Conservation (phyloP, 176 grass and related monocot genomes). For the Aegilops longissima region DNA sequence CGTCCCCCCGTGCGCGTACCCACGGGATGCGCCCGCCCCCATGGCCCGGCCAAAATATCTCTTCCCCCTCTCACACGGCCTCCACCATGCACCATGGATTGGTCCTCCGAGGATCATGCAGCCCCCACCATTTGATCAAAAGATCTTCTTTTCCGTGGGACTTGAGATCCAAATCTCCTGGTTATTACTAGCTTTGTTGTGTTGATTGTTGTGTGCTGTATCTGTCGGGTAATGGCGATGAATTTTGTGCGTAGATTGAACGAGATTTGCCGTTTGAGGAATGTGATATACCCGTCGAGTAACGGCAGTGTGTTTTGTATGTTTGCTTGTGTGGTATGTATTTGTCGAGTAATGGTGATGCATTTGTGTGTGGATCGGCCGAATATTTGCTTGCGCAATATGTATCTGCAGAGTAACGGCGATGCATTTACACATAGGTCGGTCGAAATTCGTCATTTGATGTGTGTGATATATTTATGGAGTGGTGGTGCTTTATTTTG, state of each 20-base stretch:
- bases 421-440: background rate
- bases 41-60: slow-evolving; percentile 37
- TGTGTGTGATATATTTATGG: background rate
- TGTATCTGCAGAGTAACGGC: background rate
- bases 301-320: background rate
- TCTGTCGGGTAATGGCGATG: background rate
- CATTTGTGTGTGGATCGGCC: too few species aligned
- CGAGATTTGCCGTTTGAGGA: too few species aligned
- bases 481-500: too few species aligned
- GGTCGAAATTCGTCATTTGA: background rate
- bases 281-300: background rate
- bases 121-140: background rate
- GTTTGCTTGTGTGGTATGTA: background rate
- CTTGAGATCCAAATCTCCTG: background rate
- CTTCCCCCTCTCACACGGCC: background rate
- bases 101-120: background rate
- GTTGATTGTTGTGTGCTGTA: too few species aligned
- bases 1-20: slow-evolving; percentile 27
- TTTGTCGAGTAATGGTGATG: background rate
- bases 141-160: background rate
- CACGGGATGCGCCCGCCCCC: slow-evolving; percentile 26
- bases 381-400: too few species aligned
- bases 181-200: background rate
- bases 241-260: background rate
- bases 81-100: background rate